Evolutionary conservation across 2,329 filamentous ascomycete species (phyloP), one percentile per base, ranked within the genome.

Genomic region (Penicillium polonicum): DNA sequence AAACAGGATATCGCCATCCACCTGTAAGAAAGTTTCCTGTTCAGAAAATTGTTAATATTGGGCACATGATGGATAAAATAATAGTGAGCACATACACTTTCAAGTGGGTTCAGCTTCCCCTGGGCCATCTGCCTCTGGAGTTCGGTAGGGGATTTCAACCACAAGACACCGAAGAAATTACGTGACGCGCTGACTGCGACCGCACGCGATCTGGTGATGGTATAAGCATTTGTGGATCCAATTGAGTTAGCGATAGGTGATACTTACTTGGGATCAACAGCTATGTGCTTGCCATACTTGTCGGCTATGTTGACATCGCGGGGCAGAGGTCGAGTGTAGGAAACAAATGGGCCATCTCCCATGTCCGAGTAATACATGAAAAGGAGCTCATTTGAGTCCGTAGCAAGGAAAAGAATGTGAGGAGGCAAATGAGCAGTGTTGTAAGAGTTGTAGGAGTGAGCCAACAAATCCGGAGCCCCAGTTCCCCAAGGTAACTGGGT

Each of bases 1-100:
- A 65, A 91, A 89, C 66, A 93, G 81, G 55, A 97, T 90, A n/a
- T 87, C 80, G 1, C 90, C 92, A 8, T 86, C 83, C 8, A 91
- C 78, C 45, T 73, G 70, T 59, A 80, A 77, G 49, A 78, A 79
- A n/a, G 71, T 73, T 66, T 81, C 79, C 78, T 81, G 52, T 35
- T 46, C 10, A 51, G 35, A 23, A 23, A 7, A 19, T 10, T 19
- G 42, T 61, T 15, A 57, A 33, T 27, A n/a, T 41, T 4, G 2
- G n/a, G 12, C 5, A 17, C 4, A 5, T 10, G 7, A 44, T 21
- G 13, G 23, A n/a, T 12, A 7, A 8, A 7, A 23, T 3, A 23
- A 6, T 44, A 33, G 12, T 29, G n/a, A 9, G 3, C 2, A 39
- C 75, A 67, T 74, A 84, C 82, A 60, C 80, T 75, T 51, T 80